phyloP scores from a whole-genome alignment of 805 yeast genomes.

The Schwanniomyces pseudopolymorphus region DNA sequence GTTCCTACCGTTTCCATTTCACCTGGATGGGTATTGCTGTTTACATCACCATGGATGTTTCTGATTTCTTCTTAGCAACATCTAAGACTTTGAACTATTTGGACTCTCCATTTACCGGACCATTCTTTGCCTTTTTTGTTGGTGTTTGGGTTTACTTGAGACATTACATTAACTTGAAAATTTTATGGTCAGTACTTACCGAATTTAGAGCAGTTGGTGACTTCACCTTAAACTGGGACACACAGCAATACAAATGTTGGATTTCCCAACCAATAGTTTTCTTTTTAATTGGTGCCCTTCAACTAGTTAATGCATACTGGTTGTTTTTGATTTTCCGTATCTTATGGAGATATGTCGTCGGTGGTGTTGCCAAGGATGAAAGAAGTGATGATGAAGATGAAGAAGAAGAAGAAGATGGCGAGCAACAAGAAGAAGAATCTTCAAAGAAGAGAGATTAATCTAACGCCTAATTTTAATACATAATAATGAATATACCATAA shows the following conservation, averaged over 20 bases:
- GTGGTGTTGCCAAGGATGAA: slow-evolving; percentile 70
- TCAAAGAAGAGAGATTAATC: slow-evolving; percentile 15
- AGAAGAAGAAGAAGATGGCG: slow-evolving; percentile 15
- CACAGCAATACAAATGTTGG: slow-evolving; percentile 96
- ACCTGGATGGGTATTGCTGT: slow-evolving; percentile 93
- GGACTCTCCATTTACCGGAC: slow-evolving; percentile 61
- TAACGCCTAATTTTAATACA: neutral
- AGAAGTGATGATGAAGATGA: slow-evolving; percentile 85
- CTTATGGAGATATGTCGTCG: slow-evolving; percentile 59
- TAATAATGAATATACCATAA: neutral
- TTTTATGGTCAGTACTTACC: slow-evolving; percentile 81
- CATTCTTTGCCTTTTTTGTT: slow-evolving; percentile 69
- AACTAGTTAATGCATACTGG: slow-evolving; percentile 88
- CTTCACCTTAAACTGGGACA: slow-evolving; percentile 74
- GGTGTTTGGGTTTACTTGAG: slow-evolving; percentile 83
- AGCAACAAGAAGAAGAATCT: neutral
- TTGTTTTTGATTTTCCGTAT: slow-evolving; percentile 77
- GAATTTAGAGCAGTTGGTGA: slow-evolving; percentile 87
- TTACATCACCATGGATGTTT: slow-evolving; percentile 93
- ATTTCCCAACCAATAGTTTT: slow-evolving; percentile 92
- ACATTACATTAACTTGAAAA: slow-evolving; percentile 77
- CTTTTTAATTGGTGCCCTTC: slow-evolving; percentile 71
- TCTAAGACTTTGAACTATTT: slow-evolving; percentile 89
- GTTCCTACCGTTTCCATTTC: slow-evolving; percentile 90
- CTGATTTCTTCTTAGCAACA: slow-evolving; percentile 81